Evolutionary conservation across 2,329 filamentous ascomycete species (phyloP).

Genomic region (Alternaria sp.): DNA sequence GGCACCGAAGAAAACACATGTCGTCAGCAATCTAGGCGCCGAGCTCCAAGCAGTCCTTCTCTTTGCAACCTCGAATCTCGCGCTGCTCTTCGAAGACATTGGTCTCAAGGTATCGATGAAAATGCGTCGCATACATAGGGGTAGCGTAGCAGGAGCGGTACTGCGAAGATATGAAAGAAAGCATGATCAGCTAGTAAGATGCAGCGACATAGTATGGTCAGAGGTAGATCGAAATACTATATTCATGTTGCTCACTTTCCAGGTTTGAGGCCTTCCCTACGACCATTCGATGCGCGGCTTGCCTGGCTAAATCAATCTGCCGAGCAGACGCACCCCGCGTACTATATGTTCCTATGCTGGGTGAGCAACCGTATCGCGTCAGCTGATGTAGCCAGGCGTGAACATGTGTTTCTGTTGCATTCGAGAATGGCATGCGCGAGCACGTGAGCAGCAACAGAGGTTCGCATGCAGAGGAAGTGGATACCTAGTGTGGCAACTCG

Average conservation of each 20-base stretch:
- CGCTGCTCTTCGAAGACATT: conserved; percentile 27
- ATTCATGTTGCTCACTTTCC: conserved; percentile 30
- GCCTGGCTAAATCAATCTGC: conserved; percentile 42
- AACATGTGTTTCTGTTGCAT: not conserved
- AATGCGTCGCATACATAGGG: conserved; percentile 34
- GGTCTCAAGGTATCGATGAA: conserved; percentile 41
- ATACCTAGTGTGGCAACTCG: conserved; percentile 29
- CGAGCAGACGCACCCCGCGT: conserved; percentile 26
- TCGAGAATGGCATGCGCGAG: not conserved
- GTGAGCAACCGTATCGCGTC: not conserved
- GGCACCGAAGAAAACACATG: conserved; percentile 28
- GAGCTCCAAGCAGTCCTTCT: conserved; percentile 31
- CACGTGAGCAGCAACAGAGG: conserved; percentile 21
- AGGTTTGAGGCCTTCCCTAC: not conserved
- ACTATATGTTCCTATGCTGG: conserved; percentile 8
- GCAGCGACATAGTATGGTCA: conserved; percentile 8
- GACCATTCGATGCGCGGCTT: conserved; percentile 5
- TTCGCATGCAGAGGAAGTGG: conserved; percentile 9
- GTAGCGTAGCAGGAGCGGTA: not conserved
- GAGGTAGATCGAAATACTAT: conserved; percentile 22
- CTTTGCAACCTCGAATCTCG: conserved; percentile 28
- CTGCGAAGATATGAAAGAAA: not conserved
- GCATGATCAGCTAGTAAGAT: not conserved
- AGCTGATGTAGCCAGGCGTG: conserved; percentile 2
- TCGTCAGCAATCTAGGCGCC: conserved; percentile 35